A percentile compares a stretch with the other conserved stretches of the same genome.
Conservation (phyloP, 768 basidiomycete genomes). For the Naganishia friedmannii region DNA sequence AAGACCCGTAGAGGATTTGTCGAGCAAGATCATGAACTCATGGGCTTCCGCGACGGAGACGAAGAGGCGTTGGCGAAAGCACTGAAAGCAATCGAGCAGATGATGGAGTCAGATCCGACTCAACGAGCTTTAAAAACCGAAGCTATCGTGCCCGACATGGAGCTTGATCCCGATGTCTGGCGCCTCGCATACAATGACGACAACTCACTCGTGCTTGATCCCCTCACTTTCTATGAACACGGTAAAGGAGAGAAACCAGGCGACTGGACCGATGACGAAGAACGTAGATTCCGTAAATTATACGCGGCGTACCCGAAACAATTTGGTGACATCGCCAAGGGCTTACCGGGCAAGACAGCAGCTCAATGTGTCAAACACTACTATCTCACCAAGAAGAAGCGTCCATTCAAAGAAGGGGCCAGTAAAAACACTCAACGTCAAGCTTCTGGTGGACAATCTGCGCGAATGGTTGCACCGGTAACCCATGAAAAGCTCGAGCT, state of each 20-base stretch:
- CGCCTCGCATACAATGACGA: slow-evolving; percentile 65
- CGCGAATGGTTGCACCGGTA: slow-evolving; percentile 16
- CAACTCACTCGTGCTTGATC: slow-evolving; percentile 71
- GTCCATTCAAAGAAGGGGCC: slow-evolving; percentile 27
- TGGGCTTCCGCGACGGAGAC: slow-evolving; percentile 31
- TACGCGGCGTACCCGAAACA: slow-evolving; percentile 84
- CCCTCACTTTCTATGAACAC: slow-evolving; percentile 70
- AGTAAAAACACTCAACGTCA: slow-evolving; percentile 12
- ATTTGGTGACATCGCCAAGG: slow-evolving; percentile 79
- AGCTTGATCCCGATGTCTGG: slow-evolving; percentile 61
- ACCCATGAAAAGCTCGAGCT: slow-evolving; percentile 16
- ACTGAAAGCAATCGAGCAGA: slow-evolving; percentile 26
- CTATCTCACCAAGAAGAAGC: slow-evolving; percentile 79
- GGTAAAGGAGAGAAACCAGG: slow-evolving; percentile 56
- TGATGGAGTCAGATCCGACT: slow-evolving; percentile 63
- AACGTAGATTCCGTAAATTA: slow-evolving; percentile 69
- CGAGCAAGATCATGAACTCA: slow-evolving; percentile 27
- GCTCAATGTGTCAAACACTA: slow-evolving; percentile 86
- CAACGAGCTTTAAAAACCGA: slow-evolving; percentile 76
- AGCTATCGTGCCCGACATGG: slow-evolving; percentile 85
- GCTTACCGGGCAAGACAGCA: slow-evolving; percentile 73
- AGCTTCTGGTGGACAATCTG: slow-evolving; percentile 19
- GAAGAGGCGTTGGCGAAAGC: slow-evolving; percentile 27
- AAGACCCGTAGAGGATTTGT: slow-evolving; percentile 20
- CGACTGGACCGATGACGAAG: slow-evolving; percentile 82